These are phyloP conservation scores for Arthrinium phaeospermum DNA, from an alignment of 2,329 filamentous ascomycete genomes.

Conservation along the genomic window DNA sequence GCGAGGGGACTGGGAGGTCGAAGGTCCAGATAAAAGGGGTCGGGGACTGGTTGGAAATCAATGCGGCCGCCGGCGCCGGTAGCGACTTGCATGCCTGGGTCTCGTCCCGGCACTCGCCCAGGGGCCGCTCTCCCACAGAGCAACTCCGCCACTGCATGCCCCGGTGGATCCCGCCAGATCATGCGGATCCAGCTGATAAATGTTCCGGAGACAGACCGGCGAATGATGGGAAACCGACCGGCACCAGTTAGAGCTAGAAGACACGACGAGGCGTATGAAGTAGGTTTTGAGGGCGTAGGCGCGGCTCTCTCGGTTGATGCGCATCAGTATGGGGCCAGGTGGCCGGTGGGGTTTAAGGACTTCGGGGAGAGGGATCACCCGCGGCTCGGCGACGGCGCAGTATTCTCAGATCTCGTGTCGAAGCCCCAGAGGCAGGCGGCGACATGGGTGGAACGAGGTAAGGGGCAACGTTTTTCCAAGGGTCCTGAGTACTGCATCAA, in stretches of 20 bases:
- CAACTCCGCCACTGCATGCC: neutral
- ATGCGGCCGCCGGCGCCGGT: neutral
- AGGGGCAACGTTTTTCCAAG: neutral
- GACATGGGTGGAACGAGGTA: neutral
- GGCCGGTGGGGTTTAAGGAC: neutral
- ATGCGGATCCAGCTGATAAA: neutral
- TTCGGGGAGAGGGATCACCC: neutral
- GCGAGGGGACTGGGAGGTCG: neutral
- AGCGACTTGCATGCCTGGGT: neutral
- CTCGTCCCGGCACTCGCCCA: neutral
- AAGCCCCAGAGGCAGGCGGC: neutral
- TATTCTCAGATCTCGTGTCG: neutral
- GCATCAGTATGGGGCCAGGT: neutral
- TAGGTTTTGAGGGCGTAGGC: neutral
- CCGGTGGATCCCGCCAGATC: neutral
- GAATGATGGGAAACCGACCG: neutral
- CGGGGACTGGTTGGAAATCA: neutral
- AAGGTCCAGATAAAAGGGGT: neutral
- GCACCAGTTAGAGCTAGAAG: too few relatives aligned
- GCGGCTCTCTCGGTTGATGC: neutral
- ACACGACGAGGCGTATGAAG: neutral
- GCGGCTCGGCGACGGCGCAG: neutral
- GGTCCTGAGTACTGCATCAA: neutral
- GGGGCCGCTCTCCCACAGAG: neutral
- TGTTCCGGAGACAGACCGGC: neutral